Percentiles rank a stretch among this genome's conserved stretches.
These are phyloP conservation scores for Cyphellophora attinorum DNA, from an alignment of 2,329 filamentous ascomycete species.

Conservation along the genomic window DNA sequence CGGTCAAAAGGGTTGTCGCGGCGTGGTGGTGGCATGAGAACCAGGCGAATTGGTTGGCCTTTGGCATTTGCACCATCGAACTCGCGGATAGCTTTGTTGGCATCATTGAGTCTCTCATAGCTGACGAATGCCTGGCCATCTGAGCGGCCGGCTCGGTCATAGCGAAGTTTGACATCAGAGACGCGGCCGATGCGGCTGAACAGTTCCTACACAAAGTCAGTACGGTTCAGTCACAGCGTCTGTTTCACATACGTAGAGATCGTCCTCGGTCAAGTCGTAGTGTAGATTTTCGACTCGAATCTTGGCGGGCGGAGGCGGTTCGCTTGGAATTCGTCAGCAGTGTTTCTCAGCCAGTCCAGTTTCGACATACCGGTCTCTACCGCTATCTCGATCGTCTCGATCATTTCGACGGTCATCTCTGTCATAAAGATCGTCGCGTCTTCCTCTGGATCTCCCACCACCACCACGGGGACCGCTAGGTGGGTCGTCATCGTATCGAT, in stretches of 20 bases:
- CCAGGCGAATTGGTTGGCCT: conserved; percentile 71
- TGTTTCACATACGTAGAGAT: conserved; percentile 56
- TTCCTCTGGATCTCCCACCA: conserved; percentile 8
- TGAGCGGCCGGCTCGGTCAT: conserved; percentile 81
- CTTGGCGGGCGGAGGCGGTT: conserved; percentile 53
- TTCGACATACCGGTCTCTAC: conserved; percentile 25
- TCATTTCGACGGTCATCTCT: conserved; percentile 30
- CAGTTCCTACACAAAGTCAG: conserved; percentile 51
- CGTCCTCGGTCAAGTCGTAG: conserved; percentile 79
- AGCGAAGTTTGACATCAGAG: conserved; percentile 58
- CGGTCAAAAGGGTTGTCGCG: conserved; percentile 37
- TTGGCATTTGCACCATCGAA: conserved; percentile 89
- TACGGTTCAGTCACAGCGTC: background rate
- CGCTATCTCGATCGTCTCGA: conserved; percentile 6
- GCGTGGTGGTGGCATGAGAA: conserved; percentile 50
- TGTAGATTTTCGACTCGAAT: conserved; percentile 83
- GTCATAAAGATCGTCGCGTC: conserved; percentile 10
- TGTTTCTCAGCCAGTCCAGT: conserved; percentile 7
- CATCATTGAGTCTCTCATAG: conserved; percentile 63
- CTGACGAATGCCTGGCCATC: conserved; percentile 77
- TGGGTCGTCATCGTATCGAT: conserved; percentile 71
- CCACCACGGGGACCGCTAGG: conserved; percentile 33
- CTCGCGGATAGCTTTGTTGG: conserved; percentile 63
- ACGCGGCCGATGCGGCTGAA: conserved; percentile 71
- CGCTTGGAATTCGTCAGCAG: conserved; percentile 17